Evolutionary conservation across 306 rosid species (phyloP), one percentile per base, ranked within the genome.

Genomic region (Vicia faba): DNA sequence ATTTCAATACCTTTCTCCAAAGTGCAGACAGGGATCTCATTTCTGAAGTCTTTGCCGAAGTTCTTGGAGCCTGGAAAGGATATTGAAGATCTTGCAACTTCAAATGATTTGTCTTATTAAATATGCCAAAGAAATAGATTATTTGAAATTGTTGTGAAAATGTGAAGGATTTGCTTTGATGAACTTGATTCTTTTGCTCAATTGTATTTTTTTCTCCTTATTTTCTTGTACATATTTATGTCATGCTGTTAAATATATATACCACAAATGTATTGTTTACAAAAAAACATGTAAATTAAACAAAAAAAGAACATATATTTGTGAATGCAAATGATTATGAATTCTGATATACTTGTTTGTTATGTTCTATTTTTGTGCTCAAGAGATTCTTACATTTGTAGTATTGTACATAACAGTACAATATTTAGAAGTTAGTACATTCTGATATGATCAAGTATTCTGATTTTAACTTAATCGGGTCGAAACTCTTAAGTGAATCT

Each of bases 41-140:
- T 69, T 75, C 91, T 26, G 99, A 95, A 36, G 69, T 90, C 82
- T 90, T 95, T 84, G 82, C 78, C 29, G 97, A 95, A 86, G 73
- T 95, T 76, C 90, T 95, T 13, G 61, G 65, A 74, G 89, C 88
- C 5, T 95, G 99, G 99, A 90, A 87, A 82, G 99, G 99, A 41
- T 90, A 90, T 85, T 95, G 74, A 87, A 75, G 50, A 60, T 69
- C 83, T 72, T 45, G 58, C 65, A 66, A 14, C 62, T 66, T 67
- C 75, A 43, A 44, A 75, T 60, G 66, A 38, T 8, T 57, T 56
- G n/a, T 75, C 55, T 63, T 67, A 41, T 75, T 36, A 29, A 68
- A 39, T 68, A 75, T 67, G 64, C 44, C 48, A 66, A 59, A 59
- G 38, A 80, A 76, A 78, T 72, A 73, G 83, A 73, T 70, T 82